A percentile compares a stretch with the other conserved stretches of the same genome.
These are phyloP conservation scores for Grosmannia serpens DNA, from an alignment of 2,329 filamentous ascomycete species.

Conservation along the genomic window DNA sequence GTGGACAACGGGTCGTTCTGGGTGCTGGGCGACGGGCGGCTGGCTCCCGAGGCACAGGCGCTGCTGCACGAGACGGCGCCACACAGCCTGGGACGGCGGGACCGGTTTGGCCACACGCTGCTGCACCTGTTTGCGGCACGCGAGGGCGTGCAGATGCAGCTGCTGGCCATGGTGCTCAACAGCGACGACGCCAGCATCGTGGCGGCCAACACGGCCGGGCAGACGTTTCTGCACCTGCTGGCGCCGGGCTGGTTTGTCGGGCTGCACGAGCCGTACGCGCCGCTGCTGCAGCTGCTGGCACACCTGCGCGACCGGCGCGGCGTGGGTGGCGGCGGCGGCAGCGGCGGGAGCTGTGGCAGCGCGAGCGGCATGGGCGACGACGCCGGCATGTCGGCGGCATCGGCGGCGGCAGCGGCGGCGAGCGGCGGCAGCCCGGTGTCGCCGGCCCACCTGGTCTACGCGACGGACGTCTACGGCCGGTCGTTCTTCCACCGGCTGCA, in stretches of 20 bases:
- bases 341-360: neutral
- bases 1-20: slow-evolving; percentile 15
- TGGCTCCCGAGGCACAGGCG: slow-evolving; percentile 17
- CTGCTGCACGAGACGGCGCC: slow-evolving; percentile 13
- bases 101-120: slow-evolving; percentile 36
- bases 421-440: neutral
- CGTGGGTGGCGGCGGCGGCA: neutral
- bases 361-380: neutral
- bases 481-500: slow-evolving; percentile 37
- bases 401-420: neutral
- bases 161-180: slow-evolving; percentile 17
- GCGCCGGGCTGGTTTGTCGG: slow-evolving; percentile 22
- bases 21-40: slow-evolving; percentile 16
- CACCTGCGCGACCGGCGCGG: slow-evolving; percentile 15
- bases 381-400: neutral
- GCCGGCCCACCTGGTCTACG: slow-evolving; percentile 19
- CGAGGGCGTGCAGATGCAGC: slow-evolving; percentile 16
- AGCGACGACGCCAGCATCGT: slow-evolving; percentile 12
- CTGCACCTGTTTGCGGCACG: slow-evolving; percentile 34
- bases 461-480: slow-evolving; percentile 38
- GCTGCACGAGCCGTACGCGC: slow-evolving; percentile 13
- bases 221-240: slow-evolving; percentile 38
- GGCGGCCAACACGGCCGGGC: slow-evolving; percentile 31
- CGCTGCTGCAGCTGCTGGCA: slow-evolving; percentile 17
- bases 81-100: slow-evolving; percentile 18